These are phyloP conservation scores for Lachnellula suecica DNA, from an alignment of 2,329 filamentous ascomycete species.

Conservation along the genomic window DNA sequence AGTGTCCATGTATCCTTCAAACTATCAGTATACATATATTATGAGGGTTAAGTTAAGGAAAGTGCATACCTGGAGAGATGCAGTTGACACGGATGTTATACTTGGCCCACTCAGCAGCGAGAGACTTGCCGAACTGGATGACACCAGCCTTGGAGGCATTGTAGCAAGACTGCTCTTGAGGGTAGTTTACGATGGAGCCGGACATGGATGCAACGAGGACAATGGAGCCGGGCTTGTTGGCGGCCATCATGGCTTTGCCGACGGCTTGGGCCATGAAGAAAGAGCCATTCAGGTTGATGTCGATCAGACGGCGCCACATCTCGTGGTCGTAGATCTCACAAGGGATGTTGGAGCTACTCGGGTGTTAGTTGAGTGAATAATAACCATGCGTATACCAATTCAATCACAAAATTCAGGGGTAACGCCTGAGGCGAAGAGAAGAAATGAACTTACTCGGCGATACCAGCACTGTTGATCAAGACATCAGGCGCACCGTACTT, in stretches of 20 bases:
- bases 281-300: slow-evolving; percentile 79
- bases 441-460: slow-evolving; percentile 60
- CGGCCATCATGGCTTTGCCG: slow-evolving; percentile 71
- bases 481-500: slow-evolving; percentile 71
- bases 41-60: not conserved
- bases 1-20: slow-evolving; percentile 76
- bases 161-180: slow-evolving; percentile 80
- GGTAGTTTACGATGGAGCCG: slow-evolving; percentile 81
- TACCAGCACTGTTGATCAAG: slow-evolving; percentile 77
- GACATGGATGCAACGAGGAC: slow-evolving; percentile 80
- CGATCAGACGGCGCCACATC: slow-evolving; percentile 76
- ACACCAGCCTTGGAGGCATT: slow-evolving; percentile 83
- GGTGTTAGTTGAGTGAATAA: slow-evolving; percentile 9
- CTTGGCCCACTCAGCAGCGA: slow-evolving; percentile 83
- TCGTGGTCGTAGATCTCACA: slow-evolving; percentile 74
- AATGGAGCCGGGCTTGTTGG: slow-evolving; percentile 69
- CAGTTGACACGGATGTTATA: slow-evolving; percentile 80
- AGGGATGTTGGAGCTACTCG: slow-evolving; percentile 69
- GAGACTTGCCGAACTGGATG: slow-evolving; percentile 74
- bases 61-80: slow-evolving; percentile 62
- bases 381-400: not conserved
- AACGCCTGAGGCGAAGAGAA: not conserved
- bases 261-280: slow-evolving; percentile 77
- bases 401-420: not conserved
- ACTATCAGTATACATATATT: not conserved